Percentiles rank a stretch among this genome's conserved stretches.
Conservation (phyloP, 306 rosid genomes). For the Cicer pinnatifidum region DNA sequence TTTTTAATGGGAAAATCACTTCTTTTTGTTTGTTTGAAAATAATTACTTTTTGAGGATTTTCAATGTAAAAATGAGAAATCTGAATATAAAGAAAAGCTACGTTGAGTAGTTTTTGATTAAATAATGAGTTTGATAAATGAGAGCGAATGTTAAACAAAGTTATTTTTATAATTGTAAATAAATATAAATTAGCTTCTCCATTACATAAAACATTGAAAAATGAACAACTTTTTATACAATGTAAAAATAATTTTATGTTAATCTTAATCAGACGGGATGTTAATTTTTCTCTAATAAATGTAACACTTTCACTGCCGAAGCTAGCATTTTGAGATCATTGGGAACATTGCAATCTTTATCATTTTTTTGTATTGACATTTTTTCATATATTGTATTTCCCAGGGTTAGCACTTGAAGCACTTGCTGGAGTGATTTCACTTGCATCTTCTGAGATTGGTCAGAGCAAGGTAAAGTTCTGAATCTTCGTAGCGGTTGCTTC, state of each 20-base stretch:
- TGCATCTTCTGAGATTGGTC: constrained; percentile 86
- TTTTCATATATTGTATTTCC: constrained; percentile 32
- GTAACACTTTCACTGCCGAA: neutral
- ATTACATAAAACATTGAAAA: neutral
- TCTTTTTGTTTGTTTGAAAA: neutral
- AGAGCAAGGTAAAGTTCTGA: constrained; percentile 61
- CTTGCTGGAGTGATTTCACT: constrained; percentile 87
- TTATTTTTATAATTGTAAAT: neutral
- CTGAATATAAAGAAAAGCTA: neutral
- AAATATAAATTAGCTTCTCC: neutral
- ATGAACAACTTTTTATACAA: neutral
- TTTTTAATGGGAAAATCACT: neutral
- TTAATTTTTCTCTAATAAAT: constrained; percentile 19
- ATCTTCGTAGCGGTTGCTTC: constrained; percentile 37
- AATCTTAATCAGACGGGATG: neutral
- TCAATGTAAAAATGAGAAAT: neutral
- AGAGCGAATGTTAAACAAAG: neutral
- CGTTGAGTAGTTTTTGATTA: neutral
- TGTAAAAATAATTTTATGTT: neutral
- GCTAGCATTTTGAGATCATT: constrained; percentile 11
- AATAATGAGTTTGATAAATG: neutral
- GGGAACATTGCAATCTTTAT: constrained; percentile 21
- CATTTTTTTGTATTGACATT: constrained; percentile 36
- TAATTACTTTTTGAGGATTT: neutral
- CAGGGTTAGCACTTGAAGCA: constrained; percentile 92